Percentiles rank a stretch among this genome's conserved stretches.
Conservation (phyloP, 768 basidiomycete genomes). For the Candolleomyces aberdarensis region DNA sequence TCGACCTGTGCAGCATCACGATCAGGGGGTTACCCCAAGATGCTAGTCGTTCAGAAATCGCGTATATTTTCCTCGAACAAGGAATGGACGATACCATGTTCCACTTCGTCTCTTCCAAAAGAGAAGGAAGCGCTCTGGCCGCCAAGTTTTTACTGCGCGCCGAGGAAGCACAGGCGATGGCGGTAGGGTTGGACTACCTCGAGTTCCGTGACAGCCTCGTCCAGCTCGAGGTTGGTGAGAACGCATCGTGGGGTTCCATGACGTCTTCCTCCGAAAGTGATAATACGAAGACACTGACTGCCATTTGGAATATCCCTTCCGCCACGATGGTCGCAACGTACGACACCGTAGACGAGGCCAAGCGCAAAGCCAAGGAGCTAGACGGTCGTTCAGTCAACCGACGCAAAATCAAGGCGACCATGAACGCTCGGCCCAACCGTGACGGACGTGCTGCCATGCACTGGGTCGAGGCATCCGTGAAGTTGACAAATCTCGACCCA, state of each 20-base stretch:
- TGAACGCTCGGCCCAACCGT: constrained; percentile 7
- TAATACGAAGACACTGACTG: constrained; percentile 37
- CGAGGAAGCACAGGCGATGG: constrained; percentile 38
- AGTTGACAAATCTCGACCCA: constrained; percentile 6
- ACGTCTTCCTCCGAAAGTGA: constrained; percentile 18
- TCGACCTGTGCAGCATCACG: constrained; percentile 13
- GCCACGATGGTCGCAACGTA: constrained; percentile 43
- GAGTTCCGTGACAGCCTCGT: constrained; percentile 44
- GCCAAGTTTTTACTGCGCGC: constrained; percentile 41
- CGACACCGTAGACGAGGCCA: constrained; percentile 26
- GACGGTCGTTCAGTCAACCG: constrained; percentile 36
- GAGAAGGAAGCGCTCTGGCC: constrained; percentile 29
- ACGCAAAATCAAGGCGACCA: constrained; percentile 40
- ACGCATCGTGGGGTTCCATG: constrained; percentile 40
- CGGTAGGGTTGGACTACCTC: constrained; percentile 43
- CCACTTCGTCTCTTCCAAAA: constrained; percentile 6
- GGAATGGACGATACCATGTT: constrained; percentile 7
- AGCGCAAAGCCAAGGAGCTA: constrained; percentile 32
- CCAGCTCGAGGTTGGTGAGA: constrained; percentile 37
- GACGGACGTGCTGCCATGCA: constrained; percentile 1
- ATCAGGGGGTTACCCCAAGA: constrained; percentile 9
- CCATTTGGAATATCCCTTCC: constrained; percentile 52
- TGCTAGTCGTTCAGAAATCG: neutral
- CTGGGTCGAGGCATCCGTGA: constrained; percentile 1
- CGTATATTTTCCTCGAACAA: constrained; percentile 5